Base-by-base conservation (phyloP, 1,284 basidiomycete genomes). In the Ustilago crameri region DNA sequence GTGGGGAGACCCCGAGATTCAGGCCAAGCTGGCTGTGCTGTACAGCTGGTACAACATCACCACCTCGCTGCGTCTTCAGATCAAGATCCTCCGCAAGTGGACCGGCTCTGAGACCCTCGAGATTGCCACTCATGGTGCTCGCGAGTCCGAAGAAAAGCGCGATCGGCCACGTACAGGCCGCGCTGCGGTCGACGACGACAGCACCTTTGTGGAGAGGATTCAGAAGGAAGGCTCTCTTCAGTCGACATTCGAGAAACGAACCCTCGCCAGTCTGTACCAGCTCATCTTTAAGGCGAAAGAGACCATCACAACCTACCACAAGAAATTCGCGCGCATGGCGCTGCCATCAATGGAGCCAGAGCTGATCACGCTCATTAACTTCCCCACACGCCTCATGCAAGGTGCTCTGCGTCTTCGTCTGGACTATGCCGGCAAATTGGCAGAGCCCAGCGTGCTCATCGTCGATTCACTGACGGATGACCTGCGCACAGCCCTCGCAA, bases 401-500 rank as follows among this genome's bases (percentile, higher is more conserved):
- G 95, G 95, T 49, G 91, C 91, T 43, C 87, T 98, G 56, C 91
- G 91, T 50, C 90, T 95, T 26, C 91, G 94, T 38, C 88, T 98
- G 30, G 91, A 93, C 65, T 96, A 95, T 66, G 93, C 93, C 5
- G 89, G 90, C 80, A 93, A 93, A 78, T 88, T 98, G 63, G 64
- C 72, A 15, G 93, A 96, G 70, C 94, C 93, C 23, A 89, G 93
- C 78, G 87, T 92, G 53, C 70, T 84, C 34, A 92, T 97, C 63
- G 91, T 98, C 74, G 93, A 98, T 84, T 95, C 98, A 83, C 91
- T 97, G 86, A 91, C 91, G 17, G 94, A 95, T 77, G 95, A 97
- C 82, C 87, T 98, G 70, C 91, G 95, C 78, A 88, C 95, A 52
- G 92, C 91, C 72, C 91, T 99, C 52, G 92, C 92, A 14, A 88